Percentiles rank a stretch among this genome's conserved stretches.
These are phyloP conservation scores for Dothideomycetes sp. DNA, from an alignment of 2,329 filamentous ascomycete species.

Conservation along the genomic window DNA sequence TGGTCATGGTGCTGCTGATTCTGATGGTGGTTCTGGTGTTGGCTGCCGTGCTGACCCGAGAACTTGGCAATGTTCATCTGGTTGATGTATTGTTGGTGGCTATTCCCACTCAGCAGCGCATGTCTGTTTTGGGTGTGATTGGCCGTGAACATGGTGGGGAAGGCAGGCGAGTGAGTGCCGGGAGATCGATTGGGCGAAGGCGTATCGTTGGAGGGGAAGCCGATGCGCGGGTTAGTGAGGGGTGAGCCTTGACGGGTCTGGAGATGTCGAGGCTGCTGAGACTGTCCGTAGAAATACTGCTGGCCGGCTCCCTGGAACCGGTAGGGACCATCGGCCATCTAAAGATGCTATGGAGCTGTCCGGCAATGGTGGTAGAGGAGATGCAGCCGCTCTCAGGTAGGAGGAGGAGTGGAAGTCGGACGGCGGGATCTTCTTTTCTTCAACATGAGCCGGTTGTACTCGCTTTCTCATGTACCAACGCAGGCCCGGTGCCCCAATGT, in stretches of 20 bases:
- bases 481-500: neutral
- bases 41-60: slow-evolving; percentile 47
- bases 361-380: slow-evolving; percentile 18
- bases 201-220: slow-evolving; percentile 37
- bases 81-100: slow-evolving; percentile 42
- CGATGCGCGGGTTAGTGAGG: slow-evolving; percentile 22
- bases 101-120: slow-evolving; percentile 63
- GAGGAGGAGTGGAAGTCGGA: slow-evolving; percentile 31
- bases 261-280: slow-evolving; percentile 35
- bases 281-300: slow-evolving; percentile 47
- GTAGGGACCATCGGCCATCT: slow-evolving; percentile 59
- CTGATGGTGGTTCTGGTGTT: slow-evolving; percentile 21
- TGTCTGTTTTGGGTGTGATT: slow-evolving; percentile 55
- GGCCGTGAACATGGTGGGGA: slow-evolving; percentile 64
- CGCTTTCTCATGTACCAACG: slow-evolving; percentile 23
- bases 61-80: slow-evolving; percentile 57
- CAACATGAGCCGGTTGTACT: slow-evolving; percentile 29
- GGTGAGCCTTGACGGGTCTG: slow-evolving; percentile 37
- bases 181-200: slow-evolving; percentile 49
- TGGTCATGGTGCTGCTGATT: slow-evolving; percentile 35
- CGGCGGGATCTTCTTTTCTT: slow-evolving; percentile 36
- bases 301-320: slow-evolving; percentile 52
- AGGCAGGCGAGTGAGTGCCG: slow-evolving; percentile 38
- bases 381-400: too few species aligned
- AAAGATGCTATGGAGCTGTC: slow-evolving; percentile 35